These are phyloP conservation scores for Fusarium nodosum DNA, from an alignment of 2,329 filamentous ascomycete species.

Conservation along the genomic window DNA sequence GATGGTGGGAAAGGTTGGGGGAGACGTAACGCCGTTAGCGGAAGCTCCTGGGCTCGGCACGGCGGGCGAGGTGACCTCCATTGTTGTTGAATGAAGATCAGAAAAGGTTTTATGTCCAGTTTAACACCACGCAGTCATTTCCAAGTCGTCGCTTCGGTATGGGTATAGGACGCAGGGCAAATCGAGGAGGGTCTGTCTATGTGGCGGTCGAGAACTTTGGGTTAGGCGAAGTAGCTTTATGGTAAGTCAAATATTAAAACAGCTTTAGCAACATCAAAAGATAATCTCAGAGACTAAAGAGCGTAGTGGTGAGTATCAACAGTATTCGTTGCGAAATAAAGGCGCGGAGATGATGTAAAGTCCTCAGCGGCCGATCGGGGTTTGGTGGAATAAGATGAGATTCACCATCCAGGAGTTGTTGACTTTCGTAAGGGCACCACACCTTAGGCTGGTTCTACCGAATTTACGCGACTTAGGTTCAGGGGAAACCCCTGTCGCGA, in stretches of 20 bases:
- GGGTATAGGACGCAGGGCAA: constrained; percentile 13
- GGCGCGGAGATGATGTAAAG: constrained; percentile 35
- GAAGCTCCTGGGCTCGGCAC: constrained; percentile 56
- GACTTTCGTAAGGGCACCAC: constrained; percentile 44
- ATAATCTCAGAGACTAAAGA: constrained; percentile 40
- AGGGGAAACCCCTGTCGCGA: constrained; percentile 53
- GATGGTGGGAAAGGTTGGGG: constrained; percentile 65
- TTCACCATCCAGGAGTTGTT: constrained; percentile 48
- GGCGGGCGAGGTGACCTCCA: constrained; percentile 67
- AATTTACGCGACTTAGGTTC: constrained; percentile 48
- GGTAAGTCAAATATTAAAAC: constrained; percentile 33
- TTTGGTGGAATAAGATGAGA: constrained; percentile 44
- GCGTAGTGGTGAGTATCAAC: constrained; percentile 36
- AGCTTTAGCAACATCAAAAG: constrained; percentile 35
- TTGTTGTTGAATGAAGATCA: constrained; percentile 53
- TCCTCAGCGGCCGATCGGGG: constrained; percentile 28
- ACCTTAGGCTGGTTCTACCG: constrained; percentile 39
- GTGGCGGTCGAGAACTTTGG: constrained; percentile 29
- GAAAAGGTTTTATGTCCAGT: constrained; percentile 32
- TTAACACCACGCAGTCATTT: constrained; percentile 50
- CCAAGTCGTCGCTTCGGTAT: constrained; percentile 43
- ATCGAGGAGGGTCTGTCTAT: constrained; percentile 28
- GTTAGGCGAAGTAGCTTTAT: constrained; percentile 35
- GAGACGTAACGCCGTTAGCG: constrained; percentile 61
- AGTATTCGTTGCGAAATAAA: constrained; percentile 20